phyloP scores from a whole-genome alignment of 306 rosid genomes.

The Rosa multiflora region DNA sequence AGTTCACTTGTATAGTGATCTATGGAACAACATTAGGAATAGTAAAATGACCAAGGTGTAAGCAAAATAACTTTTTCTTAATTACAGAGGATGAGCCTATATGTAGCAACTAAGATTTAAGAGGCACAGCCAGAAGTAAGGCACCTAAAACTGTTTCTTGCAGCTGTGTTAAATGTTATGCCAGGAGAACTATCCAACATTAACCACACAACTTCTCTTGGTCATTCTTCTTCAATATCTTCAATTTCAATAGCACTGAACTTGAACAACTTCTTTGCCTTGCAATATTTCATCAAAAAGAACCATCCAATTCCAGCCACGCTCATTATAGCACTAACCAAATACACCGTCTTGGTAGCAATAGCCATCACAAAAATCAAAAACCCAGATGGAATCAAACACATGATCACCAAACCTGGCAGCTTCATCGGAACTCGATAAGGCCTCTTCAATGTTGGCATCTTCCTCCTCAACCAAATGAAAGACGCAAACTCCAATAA shows the following conservation, averaged over 20 bases:
- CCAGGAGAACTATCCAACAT: background rate
- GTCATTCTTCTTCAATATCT: constrained; percentile 24
- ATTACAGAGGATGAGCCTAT: background rate
- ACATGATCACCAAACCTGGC: constrained; percentile 29
- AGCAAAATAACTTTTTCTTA: background rate
- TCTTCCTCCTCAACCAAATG: constrained; percentile 34
- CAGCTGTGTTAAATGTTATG: background rate
- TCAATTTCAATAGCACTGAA: constrained; percentile 20
- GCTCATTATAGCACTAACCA: constrained; percentile 29
- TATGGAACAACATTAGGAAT: background rate
- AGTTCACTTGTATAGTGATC: background rate
- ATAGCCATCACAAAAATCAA: constrained; percentile 32
- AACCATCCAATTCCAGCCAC: constrained; percentile 29
- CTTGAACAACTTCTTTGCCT: constrained; percentile 17
- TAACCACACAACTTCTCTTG: background rate
- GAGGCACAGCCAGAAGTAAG: background rate
- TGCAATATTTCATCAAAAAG: constrained; percentile 23
- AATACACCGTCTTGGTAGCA: constrained; percentile 26
- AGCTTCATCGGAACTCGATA: constrained; percentile 25
- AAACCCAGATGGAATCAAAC: constrained; percentile 35
- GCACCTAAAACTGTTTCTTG: background rate
- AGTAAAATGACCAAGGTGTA: background rate
- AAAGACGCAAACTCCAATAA: constrained; percentile 32
- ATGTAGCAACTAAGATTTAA: background rate
- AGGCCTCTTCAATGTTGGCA: constrained; percentile 28